These are phyloP conservation scores for Penicillium nordicum DNA, from an alignment of 2,329 filamentous ascomycete genomes.

Conservation along the genomic window DNA sequence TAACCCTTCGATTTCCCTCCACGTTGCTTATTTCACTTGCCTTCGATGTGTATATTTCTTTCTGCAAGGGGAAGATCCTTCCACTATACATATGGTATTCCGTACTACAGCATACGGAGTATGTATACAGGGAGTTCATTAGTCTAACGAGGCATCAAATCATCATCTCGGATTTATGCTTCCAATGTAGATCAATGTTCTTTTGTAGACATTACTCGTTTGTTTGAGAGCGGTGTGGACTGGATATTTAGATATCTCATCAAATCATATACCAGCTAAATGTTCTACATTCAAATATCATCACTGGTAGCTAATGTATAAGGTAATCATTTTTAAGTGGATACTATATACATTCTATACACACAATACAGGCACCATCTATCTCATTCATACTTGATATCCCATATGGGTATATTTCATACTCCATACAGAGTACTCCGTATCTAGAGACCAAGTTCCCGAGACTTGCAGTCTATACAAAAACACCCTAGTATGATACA, in stretches of 20 bases:
- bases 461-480: slow-evolving; percentile 12
- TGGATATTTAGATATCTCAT: not conserved
- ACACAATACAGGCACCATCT: not conserved
- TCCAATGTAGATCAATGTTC: not conserved
- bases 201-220: not conserved
- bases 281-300: slow-evolving; percentile 1
- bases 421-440: not conserved
- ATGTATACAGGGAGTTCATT: not conserved
- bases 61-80: slow-evolving; percentile 13
- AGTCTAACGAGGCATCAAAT: not conserved
- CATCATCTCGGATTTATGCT: not conserved
- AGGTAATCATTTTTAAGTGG: not conserved
- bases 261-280: not conserved
- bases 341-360: not conserved
- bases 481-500: slow-evolving; percentile 3
- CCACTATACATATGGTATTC: not conserved
- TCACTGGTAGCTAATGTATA: not conserved
- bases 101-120: too few species aligned
- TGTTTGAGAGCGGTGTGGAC: not conserved
- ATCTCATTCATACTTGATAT: not conserved
- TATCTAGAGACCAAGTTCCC: not conserved
- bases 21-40: slow-evolving; percentile 5
- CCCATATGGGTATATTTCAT: slow-evolving; percentile 1
- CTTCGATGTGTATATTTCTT: not conserved
- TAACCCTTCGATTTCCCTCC: not conserved